Base-by-base conservation (phyloP, 1,284 basidiomycete genomes). In the Irpex sp. region DNA sequence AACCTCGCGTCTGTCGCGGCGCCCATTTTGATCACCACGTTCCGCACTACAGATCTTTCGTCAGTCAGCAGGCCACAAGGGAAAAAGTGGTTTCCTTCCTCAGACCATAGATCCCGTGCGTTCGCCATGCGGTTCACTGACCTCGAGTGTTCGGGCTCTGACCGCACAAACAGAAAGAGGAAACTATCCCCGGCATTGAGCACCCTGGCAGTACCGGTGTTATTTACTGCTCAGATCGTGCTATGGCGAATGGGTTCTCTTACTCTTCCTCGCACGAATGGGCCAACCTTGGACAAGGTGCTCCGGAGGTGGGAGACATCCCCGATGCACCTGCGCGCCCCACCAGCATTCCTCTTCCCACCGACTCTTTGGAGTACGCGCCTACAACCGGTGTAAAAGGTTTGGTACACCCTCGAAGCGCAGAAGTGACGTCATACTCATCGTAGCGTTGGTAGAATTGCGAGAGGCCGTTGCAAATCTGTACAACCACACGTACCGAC, bases 361-460 rank as follows among this genome's bases (percentile, higher is more conserved):
- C 85, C 21, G 92, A 93, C 72, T 90, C 93, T 47, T 82, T 95
- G 70, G 94, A 97, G 76, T 97, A 97, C 70, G 95, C 93, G 1
- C 95, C 96, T 0, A 97, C 95, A 1, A 93, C 94, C 0, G 95
- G 95, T 59, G 89, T 95, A 55, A 94, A 91, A 81, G 85, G 90
- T 90, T 68, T 17, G 73, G 65, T 65, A 4, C 67, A 68, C 68
- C 36, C 31, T 49, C 35, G 33, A 46, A 46, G 56, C 47, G 62
- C 19, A 9, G n/a, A 53, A 58, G 26, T 26, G 26, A 35, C 63
- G 53, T 57, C 60, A 75, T 50, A 6, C 15, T 17, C 11, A n/a
- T 43, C 8, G 15, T 11, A 43, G 13, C 49, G 7, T 50, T n/a
- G 11, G 19, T 17, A 50, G 72, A 68, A 58, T 68, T 92, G 47